phyloP scores from a whole-genome alignment of 129 eudicot species.

The Flaveria bidentis region DNA sequence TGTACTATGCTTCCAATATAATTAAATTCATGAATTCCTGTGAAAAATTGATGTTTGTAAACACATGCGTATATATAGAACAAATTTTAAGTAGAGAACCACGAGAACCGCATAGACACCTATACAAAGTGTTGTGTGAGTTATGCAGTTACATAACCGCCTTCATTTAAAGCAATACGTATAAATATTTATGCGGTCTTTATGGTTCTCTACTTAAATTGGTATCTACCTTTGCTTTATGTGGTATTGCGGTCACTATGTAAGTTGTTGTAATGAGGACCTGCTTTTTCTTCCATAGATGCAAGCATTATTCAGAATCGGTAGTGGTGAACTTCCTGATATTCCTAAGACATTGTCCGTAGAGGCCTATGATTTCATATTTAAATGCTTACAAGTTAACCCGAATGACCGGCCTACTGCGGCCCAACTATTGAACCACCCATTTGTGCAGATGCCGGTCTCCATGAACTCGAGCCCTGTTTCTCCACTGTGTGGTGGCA shows the following conservation, averaged over 20 bases:
- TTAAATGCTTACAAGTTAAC: slow-evolving; percentile 67
- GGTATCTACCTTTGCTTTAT: neutral
- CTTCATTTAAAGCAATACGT: neutral
- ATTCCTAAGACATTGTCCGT: slow-evolving; percentile 65
- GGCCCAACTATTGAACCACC: slow-evolving; percentile 70
- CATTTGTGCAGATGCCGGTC: slow-evolving; percentile 57
- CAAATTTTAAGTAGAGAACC: neutral
- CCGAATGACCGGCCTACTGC: slow-evolving; percentile 76
- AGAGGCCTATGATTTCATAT: slow-evolving; percentile 73
- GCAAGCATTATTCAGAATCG: slow-evolving; percentile 90
- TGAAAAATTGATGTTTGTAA: no score
- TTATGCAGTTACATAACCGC: no score
- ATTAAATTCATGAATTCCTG: neutral
- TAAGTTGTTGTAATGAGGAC: slow-evolving; percentile 12
- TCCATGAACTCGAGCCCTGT: slow-evolving; percentile 44
- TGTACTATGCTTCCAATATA: neutral
- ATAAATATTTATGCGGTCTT: neutral
- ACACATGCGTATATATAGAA: no score
- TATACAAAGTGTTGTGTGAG: neutral
- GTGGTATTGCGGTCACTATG: neutral
- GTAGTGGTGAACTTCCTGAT: slow-evolving; percentile 68
- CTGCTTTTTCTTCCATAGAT: slow-evolving; percentile 41
- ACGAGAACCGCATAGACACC: neutral
- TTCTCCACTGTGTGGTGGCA: slow-evolving; percentile 44
- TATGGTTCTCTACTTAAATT: neutral